Evolutionary conservation across 106 monocot genomes (phyloP).

Genomic region (Cymbidium sinense): DNA sequence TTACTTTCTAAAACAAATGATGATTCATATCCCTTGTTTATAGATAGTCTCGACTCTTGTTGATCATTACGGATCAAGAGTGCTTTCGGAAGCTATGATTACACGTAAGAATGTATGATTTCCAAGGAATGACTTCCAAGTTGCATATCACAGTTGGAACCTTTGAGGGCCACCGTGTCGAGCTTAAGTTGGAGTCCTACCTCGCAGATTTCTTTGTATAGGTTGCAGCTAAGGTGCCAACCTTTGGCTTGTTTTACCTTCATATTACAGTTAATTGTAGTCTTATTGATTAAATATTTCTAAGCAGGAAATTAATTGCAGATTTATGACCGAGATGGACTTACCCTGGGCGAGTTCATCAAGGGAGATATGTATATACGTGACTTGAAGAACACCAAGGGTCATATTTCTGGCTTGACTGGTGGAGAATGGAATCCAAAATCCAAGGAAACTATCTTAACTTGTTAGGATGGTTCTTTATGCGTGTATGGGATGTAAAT

Average conservation of each 20-base stretch:
- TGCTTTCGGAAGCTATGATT: slow-evolving; percentile 97
- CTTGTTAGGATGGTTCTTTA: slow-evolving; percentile 95
- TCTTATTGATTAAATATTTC: background rate
- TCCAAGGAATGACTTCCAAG: slow-evolving; percentile 96
- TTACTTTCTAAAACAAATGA: background rate
- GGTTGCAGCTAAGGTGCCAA: slow-evolving; percentile 92
- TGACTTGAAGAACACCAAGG: slow-evolving; percentile 97
- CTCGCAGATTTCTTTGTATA: slow-evolving; percentile 75
- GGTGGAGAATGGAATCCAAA: slow-evolving; percentile 97
- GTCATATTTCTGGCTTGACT: slow-evolving; percentile 93
- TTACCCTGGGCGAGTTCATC: slow-evolving; percentile 90
- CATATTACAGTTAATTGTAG: background rate
- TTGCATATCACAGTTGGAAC: slow-evolving; percentile 89
- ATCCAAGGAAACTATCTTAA: slow-evolving; percentile 80
- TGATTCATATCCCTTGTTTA: slow-evolving; percentile 12
- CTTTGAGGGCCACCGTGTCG: slow-evolving; percentile 95
- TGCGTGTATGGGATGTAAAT: slow-evolving; percentile 94
- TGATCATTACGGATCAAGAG: slow-evolving; percentile 97
- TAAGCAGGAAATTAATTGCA: slow-evolving; percentile 28
- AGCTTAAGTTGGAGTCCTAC: slow-evolving; percentile 98
- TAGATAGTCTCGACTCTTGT: slow-evolving; percentile 93
- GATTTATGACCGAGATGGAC: slow-evolving; percentile 97
- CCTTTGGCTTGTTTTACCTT: background rate
- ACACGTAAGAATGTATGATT: slow-evolving; percentile 98
- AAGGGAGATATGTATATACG: slow-evolving; percentile 99